Conservation (phyloP, 208 protist species). For the Angomonas desouzai region DNA sequence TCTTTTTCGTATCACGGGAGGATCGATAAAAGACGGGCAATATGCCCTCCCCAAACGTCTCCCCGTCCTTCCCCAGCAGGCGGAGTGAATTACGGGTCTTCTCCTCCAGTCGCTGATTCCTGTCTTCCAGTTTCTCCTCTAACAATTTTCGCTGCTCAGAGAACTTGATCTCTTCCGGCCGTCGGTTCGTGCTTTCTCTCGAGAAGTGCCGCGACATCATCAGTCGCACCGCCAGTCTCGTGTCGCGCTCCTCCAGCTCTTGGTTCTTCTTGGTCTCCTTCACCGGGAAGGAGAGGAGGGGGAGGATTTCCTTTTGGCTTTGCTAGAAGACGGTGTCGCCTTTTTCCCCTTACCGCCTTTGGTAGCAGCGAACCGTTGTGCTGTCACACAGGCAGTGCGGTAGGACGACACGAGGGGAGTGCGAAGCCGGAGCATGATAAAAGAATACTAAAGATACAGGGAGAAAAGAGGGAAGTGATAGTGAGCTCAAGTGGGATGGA, state of each 20-base stretch:
- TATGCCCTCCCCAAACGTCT: slow-evolving; percentile 56
- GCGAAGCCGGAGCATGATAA: too few species aligned
- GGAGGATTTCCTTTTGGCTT: not conserved
- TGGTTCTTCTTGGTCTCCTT: slow-evolving; percentile 23
- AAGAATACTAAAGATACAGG: too few species aligned
- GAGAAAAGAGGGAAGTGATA: too few species aligned
- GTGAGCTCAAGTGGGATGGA: too few species aligned
- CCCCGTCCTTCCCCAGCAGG: slow-evolving; percentile 41
- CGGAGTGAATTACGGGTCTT: slow-evolving; percentile 64
- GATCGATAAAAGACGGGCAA: slow-evolving; percentile 32
- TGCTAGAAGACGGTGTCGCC: not conserved
- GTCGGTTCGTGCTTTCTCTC: slow-evolving; percentile 19
- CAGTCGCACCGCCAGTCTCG: slow-evolving; percentile 65
- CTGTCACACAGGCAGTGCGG: too few species aligned
- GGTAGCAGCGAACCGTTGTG: not conserved
- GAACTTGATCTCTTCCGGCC: slow-evolving; percentile 28
- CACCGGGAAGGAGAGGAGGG: too few species aligned
- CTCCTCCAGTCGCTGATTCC: slow-evolving; percentile 44
- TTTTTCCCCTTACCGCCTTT: not conserved
- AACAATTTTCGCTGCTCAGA: slow-evolving; percentile 33
- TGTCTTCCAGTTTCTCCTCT: slow-evolving; percentile 27
- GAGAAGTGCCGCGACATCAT: slow-evolving; percentile 66
- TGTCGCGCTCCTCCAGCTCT: slow-evolving; percentile 56
- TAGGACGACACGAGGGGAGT: too few species aligned
- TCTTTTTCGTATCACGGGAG: not conserved